Percentiles rank a stretch among this genome's conserved stretches.
phyloP scores from a whole-genome alignment of 2,329 filamentous ascomycete species.

The Beauveria medogensis region DNA sequence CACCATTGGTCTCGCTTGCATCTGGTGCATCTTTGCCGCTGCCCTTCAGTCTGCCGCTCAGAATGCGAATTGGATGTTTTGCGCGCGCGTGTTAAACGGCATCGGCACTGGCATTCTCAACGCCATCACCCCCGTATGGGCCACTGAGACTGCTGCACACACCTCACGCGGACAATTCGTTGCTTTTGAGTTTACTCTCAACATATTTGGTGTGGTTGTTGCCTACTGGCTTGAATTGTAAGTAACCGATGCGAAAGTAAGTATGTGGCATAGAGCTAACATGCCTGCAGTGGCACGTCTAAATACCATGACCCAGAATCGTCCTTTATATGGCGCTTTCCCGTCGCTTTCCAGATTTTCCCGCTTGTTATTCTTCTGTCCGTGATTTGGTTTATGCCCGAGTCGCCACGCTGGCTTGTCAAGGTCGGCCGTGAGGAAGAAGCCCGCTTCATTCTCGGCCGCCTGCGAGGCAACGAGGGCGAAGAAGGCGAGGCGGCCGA shows the following conservation, averaged over 20 bases:
- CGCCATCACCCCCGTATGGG: constrained; percentile 63
- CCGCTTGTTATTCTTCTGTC: constrained; percentile 50
- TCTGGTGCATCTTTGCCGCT: constrained; percentile 54
- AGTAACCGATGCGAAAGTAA: neutral
- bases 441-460: constrained; percentile 54
- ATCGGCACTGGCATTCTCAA: constrained; percentile 64
- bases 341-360: constrained; percentile 61
- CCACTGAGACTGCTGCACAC: constrained; percentile 60
- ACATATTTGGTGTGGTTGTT: constrained; percentile 58
- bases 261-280: neutral
- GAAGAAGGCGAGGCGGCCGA: constrained; percentile 47
- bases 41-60: constrained; percentile 56
- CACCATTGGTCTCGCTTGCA: constrained; percentile 51
- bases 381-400: constrained; percentile 59
- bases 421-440: constrained; percentile 61
- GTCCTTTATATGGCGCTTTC: constrained; percentile 58
- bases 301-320: constrained; percentile 52
- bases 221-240: constrained; percentile 51
- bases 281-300: constrained; percentile 37
- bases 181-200: constrained; percentile 64
- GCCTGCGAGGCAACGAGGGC: constrained; percentile 52
- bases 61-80: constrained; percentile 64
- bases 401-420: constrained; percentile 59
- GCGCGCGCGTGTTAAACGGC: constrained; percentile 42
- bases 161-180: constrained; percentile 62